Percentiles rank a stretch among this genome's conserved stretches.
These are phyloP conservation scores for Heliocybe sulcata DNA, from an alignment of 1,284 basidiomycete species.

Conservation along the genomic window DNA sequence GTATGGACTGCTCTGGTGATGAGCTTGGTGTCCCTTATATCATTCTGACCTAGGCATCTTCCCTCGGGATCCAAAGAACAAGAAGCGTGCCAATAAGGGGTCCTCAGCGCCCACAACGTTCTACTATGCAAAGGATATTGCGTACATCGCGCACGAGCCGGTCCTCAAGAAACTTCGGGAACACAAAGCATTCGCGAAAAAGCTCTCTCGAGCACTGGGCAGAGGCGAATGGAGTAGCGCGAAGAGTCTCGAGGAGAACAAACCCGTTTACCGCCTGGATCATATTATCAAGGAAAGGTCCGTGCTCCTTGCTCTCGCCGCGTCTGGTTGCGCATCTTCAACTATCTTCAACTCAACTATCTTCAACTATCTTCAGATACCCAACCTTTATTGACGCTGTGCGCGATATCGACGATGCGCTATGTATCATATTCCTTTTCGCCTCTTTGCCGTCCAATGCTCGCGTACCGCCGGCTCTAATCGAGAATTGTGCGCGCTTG, in stretches of 20 bases:
- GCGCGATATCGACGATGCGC: slow-evolving; percentile 94
- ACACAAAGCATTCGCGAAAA: slow-evolving; percentile 98
- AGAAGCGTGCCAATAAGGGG: slow-evolving; percentile 96
- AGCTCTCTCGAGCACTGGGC: slow-evolving; percentile 89
- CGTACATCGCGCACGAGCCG: slow-evolving; percentile 96
- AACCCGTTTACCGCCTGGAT: slow-evolving; percentile 84
- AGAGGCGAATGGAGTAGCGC: slow-evolving; percentile 93
- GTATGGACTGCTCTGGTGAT: slow-evolving; percentile 31
- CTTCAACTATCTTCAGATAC: too few relatives aligned
- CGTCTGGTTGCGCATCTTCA: too few relatives aligned
- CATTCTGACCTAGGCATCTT: slow-evolving; percentile 71
- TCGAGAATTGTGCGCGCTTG: slow-evolving; percentile 88
- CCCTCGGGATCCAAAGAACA: slow-evolving; percentile 89
- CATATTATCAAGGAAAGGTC: slow-evolving; percentile 99
- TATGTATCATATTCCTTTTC: slow-evolving; percentile 94
- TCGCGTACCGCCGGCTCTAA: slow-evolving; percentile 77
- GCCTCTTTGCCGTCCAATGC: slow-evolving; percentile 81
- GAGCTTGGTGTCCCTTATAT: slow-evolving; percentile 2
- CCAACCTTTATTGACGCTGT: slow-evolving; percentile 96
- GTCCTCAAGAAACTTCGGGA: slow-evolving; percentile 93
- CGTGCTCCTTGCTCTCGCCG: too few relatives aligned
- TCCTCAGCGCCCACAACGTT: slow-evolving; percentile 96
- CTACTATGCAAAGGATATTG: slow-evolving; percentile 98
- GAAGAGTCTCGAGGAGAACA: slow-evolving; percentile 90
- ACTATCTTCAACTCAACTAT: too few relatives aligned